A percentile compares a stretch with the other conserved stretches of the same genome.
Conservation (phyloP, 768 basidiomycete species). For the Boletales sp. region DNA sequence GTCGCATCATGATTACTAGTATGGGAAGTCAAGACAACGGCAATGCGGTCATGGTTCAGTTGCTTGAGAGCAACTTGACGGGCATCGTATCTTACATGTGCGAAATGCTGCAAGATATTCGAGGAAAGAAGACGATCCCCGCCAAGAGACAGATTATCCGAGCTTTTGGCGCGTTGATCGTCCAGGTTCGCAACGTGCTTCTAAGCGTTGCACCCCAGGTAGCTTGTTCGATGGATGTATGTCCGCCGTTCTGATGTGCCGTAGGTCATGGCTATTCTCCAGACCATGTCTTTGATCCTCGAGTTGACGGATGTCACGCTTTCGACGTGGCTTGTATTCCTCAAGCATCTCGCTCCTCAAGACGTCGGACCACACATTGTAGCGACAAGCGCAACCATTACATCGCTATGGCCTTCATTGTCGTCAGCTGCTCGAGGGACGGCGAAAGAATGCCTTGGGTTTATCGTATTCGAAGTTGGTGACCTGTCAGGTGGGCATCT, state of each 20-base stretch:
- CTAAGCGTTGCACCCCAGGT: conserved; percentile 86
- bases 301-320: conserved; percentile 79
- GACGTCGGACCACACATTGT: conserved; percentile 86
- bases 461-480: conserved; percentile 65
- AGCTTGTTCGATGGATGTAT: conserved; percentile 11
- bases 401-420: conserved; percentile 72
- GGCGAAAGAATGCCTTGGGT: conserved; percentile 60
- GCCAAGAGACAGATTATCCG: conserved; percentile 77
- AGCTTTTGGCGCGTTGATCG: conserved; percentile 71
- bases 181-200: conserved; percentile 66
- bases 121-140: conserved; percentile 65
- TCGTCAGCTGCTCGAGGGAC: conserved; percentile 45
- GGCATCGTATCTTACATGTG: conserved; percentile 84
- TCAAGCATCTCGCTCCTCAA: conserved; percentile 56
- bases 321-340: conserved; percentile 74
- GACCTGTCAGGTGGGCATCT: conserved; percentile 52
- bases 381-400: conserved; percentile 80
- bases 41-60: conserved; percentile 44
- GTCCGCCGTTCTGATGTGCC: conserved; percentile 2
- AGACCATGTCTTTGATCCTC: conserved; percentile 75
- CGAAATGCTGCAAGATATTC: conserved; percentile 80
- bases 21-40: conserved; percentile 25
- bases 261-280: conserved; percentile 94
- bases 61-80: conserved; percentile 75
- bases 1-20: conserved; percentile 27